Evolutionary conservation across 805 yeast genomes (phyloP).

Genomic region (Maudiozyma bulderi): DNA sequence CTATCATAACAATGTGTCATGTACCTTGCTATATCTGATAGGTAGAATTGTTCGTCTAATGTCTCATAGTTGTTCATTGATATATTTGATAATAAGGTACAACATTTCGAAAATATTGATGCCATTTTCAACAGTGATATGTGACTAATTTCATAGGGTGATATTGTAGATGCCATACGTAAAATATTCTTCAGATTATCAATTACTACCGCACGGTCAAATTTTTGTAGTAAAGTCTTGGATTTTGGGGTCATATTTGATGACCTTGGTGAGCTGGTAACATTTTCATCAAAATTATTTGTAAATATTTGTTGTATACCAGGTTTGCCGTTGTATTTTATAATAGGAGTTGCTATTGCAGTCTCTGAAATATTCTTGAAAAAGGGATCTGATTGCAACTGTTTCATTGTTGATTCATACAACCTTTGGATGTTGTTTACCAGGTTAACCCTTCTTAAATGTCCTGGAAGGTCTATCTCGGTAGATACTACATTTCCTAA

Average conservation of each 20-base stretch:
- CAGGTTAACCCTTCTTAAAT: slow-evolving; percentile 17
- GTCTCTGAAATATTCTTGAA: slow-evolving; percentile 42
- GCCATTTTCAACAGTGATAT: slow-evolving; percentile 13
- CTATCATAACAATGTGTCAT: slow-evolving; percentile 20
- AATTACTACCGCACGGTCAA: slow-evolving; percentile 20
- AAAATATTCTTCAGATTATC: slow-evolving; percentile 12
- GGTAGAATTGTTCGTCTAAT: slow-evolving; percentile 1
- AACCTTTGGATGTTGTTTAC: slow-evolving; percentile 26
- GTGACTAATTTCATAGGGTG: slow-evolving; percentile 9
- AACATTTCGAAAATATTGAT: slow-evolving; percentile 15
- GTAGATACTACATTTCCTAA: slow-evolving; percentile 13
- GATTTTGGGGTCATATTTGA: slow-evolving; percentile 27
- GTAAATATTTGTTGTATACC: neutral
- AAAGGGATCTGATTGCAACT: slow-evolving; percentile 38
- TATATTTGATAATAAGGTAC: slow-evolving; percentile 16
- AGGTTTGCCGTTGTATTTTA: neutral
- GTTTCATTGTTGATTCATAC: slow-evolving; percentile 25
- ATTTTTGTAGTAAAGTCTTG: slow-evolving; percentile 16
- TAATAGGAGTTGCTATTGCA: slow-evolving; percentile 36
- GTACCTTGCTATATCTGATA: slow-evolving; percentile 15
- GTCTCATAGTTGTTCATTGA: neutral
- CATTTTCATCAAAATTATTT: neutral
- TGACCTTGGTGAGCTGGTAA: slow-evolving; percentile 19
- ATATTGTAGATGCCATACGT: slow-evolving; percentile 9
- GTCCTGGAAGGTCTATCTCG: slow-evolving; percentile 5